These are phyloP conservation scores for Aspergillus costaricaensis DNA, from an alignment of 2,329 filamentous ascomycete species.

Conservation along the genomic window DNA sequence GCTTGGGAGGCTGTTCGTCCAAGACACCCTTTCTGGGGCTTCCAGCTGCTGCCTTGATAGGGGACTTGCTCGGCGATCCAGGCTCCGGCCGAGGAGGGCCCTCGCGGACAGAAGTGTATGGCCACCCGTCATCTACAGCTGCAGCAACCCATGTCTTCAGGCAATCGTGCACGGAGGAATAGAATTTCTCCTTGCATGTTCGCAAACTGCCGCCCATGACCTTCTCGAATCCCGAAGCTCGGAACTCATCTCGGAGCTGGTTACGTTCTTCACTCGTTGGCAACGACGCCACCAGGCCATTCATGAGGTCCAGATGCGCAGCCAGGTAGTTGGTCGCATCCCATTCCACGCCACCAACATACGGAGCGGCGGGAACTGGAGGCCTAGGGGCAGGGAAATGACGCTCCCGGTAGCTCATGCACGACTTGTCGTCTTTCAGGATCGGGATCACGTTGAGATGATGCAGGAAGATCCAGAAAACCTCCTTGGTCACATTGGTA, in stretches of 20 bases:
- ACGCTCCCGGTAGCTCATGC: conserved; percentile 52
- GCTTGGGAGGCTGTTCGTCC: conserved; percentile 58
- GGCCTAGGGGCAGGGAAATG: conserved; percentile 83
- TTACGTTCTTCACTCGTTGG: conserved; percentile 72
- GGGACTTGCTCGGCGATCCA: conserved; percentile 48
- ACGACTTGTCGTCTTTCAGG: conserved; percentile 34
- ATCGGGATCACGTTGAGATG: conserved; percentile 80
- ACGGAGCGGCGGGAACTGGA: conserved; percentile 89
- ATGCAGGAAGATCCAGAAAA: conserved; percentile 99
- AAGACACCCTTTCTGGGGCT: conserved; percentile 48
- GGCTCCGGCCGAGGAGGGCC: conserved; percentile 45
- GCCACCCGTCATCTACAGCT: conserved; percentile 84
- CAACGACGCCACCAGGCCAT: conserved; percentile 82
- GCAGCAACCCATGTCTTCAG: conserved; percentile 88
- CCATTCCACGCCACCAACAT: conserved; percentile 97
- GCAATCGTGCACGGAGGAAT: conserved; percentile 85
- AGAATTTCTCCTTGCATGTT: conserved; percentile 97
- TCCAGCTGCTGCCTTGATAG: conserved; percentile 44
- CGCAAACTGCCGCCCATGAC: conserved; percentile 81
- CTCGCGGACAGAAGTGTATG: conserved; percentile 72
- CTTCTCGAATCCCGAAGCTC: conserved; percentile 86
- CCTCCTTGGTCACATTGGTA: conserved; percentile 90
- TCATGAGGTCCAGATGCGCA: conserved; percentile 87
- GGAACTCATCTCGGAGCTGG: conserved; percentile 71
- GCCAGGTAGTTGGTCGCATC: conserved; percentile 96